Evolutionary conservation across 768 basidiomycete genomes (phyloP).

Genomic region (Albatrellus ellisii): DNA sequence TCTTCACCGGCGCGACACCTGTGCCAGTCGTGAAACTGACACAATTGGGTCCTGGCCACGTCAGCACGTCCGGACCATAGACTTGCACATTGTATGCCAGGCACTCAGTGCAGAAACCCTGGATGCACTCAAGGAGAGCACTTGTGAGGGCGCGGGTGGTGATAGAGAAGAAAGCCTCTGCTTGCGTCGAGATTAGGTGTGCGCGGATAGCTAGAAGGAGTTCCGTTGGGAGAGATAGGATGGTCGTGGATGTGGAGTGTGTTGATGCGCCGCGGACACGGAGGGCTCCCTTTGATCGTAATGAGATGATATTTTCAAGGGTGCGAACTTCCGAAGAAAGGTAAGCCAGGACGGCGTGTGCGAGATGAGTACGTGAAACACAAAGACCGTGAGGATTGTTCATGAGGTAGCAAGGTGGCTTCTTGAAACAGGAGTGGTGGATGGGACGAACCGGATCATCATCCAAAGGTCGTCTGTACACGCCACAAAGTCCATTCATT

Average conservation of each 20-base stretch:
- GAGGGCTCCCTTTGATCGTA: constrained; percentile 9
- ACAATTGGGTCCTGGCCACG: neutral
- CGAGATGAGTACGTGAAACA: constrained; percentile 30
- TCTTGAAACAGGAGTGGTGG: too few relatives aligned
- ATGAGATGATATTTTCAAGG: constrained; percentile 25
- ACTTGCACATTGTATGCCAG: constrained; percentile 1
- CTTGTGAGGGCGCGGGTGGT: constrained; percentile 23
- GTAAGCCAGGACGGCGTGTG: constrained; percentile 39
- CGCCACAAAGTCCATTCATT: too few relatives aligned
- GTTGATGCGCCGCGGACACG: constrained; percentile 8
- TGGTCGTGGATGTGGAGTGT: constrained; percentile 7
- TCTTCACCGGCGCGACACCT: neutral
- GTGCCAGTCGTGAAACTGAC: neutral
- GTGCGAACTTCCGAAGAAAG: constrained; percentile 32
- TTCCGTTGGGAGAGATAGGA: constrained; percentile 27
- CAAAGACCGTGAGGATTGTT: too few relatives aligned
- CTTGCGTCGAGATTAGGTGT: constrained; percentile 30
- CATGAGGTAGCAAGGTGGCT: too few relatives aligned
- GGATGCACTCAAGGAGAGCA: neutral
- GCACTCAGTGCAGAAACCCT: neutral
- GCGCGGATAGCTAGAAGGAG: constrained; percentile 38
- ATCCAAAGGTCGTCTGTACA: too few relatives aligned
- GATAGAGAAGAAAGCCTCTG: constrained; percentile 26
- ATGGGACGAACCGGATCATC: too few relatives aligned
- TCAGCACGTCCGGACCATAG: neutral